phyloP scores from a whole-genome alignment of 2,329 filamentous ascomycete species.

The Hypoxylon sp. region DNA sequence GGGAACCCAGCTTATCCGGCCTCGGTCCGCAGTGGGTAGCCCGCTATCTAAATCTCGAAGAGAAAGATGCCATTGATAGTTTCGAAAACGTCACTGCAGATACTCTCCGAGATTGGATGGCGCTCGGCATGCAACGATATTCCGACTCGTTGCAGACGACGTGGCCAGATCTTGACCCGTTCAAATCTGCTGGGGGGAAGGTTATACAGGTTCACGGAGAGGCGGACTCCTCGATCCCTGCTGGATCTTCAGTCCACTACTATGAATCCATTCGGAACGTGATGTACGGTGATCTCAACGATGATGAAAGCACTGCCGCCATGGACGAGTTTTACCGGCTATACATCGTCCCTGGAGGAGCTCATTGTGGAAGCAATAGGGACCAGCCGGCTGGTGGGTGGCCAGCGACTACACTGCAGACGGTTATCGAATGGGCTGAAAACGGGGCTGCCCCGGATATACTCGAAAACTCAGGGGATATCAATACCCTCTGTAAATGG shows the following conservation, averaged over 20 bases:
- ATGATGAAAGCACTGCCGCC: conserved; percentile 55
- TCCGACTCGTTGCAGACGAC: conserved; percentile 60
- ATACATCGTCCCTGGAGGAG: conserved; percentile 61
- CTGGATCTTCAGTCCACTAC: conserved; percentile 59
- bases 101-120: conserved; percentile 65
- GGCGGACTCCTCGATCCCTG: conserved; percentile 61
- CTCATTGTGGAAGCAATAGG: conserved; percentile 60
- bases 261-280: conserved; percentile 61
- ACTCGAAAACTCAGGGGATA: conserved; percentile 57
- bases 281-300: conserved; percentile 60
- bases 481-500: conserved; percentile 58
- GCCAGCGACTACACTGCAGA: conserved; percentile 60
- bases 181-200: conserved; percentile 61
- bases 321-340: conserved; percentile 61
- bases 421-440: conserved; percentile 66
- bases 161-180: conserved; percentile 60
- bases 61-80: conserved; percentile 53
- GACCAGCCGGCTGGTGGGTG: conserved; percentile 57
- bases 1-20: conserved; percentile 42
- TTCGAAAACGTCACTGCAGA: conserved; percentile 64
- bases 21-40: conserved; percentile 52
- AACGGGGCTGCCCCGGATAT: conserved; percentile 58
- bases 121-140: conserved; percentile 61
- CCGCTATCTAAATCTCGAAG: conserved; percentile 41
- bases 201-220: conserved; percentile 67